Base-by-base conservation (phyloP, 805 yeast genomes). In the Ogataea philodendri region DNA sequence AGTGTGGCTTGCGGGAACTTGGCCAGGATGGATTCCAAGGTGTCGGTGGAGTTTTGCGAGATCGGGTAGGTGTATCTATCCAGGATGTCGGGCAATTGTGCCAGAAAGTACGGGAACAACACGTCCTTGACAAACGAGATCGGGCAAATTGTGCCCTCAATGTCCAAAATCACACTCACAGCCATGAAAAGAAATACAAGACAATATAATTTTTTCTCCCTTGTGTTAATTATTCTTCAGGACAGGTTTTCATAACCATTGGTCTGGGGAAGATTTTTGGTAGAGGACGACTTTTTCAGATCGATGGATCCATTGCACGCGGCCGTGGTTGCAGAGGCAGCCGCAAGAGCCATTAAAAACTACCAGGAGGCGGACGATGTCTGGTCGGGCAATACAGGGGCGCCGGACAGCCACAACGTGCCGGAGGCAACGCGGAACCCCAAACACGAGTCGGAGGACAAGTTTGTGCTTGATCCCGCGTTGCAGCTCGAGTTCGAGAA, bases 71-170 rank as follows among this genome's bases (percentile, higher is more conserved):
- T 15, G 28, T 49, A 53, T 7, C 46, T 37, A 2, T 47, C 34
- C 28, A 77, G 49, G 11, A 69, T 39, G 1, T 51, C 7, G 23
- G 84, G 78, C 15, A 79, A 49, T 43, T 72, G 59, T 3, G 55
- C 34, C 3, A 80, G 55, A 45, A 93, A 89, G 54, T 74, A 88
- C 0, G 96, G 96, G 60, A 78, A 82, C 21, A 89, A 62, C 2
- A 65, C 67, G 18, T 84, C 88, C 49, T 84, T 83, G 26, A 89
- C 97, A 54, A 89, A 89, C 1, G 89, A 71, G 14, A 89, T 88
- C 3, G 96, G 89, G 54, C 97, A 89, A 19, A 89, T 78, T 0
- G 97, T 89, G 11, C 97, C 97, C 55, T 89, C 97, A 22, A 87
- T 86, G 48, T 86, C 95, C 5, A 88, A 66, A 2, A 83, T 57